Evolutionary conservation across 495 filamentous ascomycete species (phyloP), one percentile per base, ranked within the genome.

Genomic region (Gamarada debralockiae): DNA sequence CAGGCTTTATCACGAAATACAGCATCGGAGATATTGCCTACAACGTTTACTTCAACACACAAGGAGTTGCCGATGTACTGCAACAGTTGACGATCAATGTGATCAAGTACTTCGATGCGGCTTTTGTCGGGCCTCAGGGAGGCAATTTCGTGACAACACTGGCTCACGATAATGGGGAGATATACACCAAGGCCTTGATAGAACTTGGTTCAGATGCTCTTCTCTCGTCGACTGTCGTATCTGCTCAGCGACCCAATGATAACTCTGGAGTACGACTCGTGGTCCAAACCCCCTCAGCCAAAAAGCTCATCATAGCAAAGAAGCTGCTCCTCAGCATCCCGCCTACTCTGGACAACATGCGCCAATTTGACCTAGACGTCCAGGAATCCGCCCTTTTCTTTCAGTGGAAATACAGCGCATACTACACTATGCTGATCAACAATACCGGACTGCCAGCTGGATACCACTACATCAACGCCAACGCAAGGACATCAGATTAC

Each of bases 321-420:
- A 72, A 76, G 50, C 56, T 80, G 12, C 48, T 82, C 18, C 56
- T 75, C 20, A 61, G 75, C 4, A 69, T 73, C 15, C 75, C 71
- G 3, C 72, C 70, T 3, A 67, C 51, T 6, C 38, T 67, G 0
- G 29, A 53, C 0, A 74, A 69, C 22, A 54, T 78, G n/a, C n/a
- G 25, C 1, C 46, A 52, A 4, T 69, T 74, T 31, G 66, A 69
- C 46, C 70, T 78, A 2, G 57, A 59, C 44, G 1, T 36, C 0
- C 43, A 49, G n/a, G 77, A 82, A 53, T 24, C 29, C 0, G 14
- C 18, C 0, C 22, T 80, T 9, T 77, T 82, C 37, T 20, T 39
- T 5, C 66, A 73, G 43, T 72, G 73, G 52, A 25, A 23, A 14
- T 46, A 51, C 54, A 65, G 49, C 13, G 68, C 57, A 2, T 81